Percentiles rank a stretch among this genome's conserved stretches.
Evolutionary conservation across 2,329 filamentous ascomycete genomes (phyloP).

Genomic region (Cryoendolithus antarcticus): DNA sequence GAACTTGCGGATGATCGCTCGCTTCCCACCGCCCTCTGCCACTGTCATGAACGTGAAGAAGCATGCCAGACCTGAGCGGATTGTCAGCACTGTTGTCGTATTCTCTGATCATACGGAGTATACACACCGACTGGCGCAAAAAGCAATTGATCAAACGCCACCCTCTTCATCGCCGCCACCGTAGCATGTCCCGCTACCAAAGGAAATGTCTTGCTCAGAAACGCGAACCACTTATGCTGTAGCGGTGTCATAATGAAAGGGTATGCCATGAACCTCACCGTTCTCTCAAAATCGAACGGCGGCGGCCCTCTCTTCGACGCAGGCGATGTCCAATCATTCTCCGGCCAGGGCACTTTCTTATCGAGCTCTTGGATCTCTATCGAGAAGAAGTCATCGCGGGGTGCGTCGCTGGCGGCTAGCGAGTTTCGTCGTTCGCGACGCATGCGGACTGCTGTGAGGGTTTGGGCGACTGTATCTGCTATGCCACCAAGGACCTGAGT

Average conservation of each 20-base stretch:
- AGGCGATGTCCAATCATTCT: slow-evolving; percentile 54
- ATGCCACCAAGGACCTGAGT: slow-evolving; percentile 70
- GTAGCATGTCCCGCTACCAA: slow-evolving; percentile 47
- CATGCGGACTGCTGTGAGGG: slow-evolving; percentile 70
- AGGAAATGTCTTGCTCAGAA: slow-evolving; percentile 71
- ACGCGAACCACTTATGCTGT: slow-evolving; percentile 92
- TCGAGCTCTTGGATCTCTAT: slow-evolving; percentile 86
- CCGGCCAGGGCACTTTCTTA: slow-evolving; percentile 58
- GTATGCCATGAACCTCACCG: slow-evolving; percentile 94
- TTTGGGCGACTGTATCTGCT: slow-evolving; percentile 90
- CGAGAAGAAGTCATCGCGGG: slow-evolving; percentile 57
- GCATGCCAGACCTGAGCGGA: slow-evolving; percentile 51
- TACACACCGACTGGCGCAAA: slow-evolving; percentile 54
- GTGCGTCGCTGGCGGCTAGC: slow-evolving; percentile 47
- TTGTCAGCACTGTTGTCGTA: background rate
- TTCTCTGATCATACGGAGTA: background rate
- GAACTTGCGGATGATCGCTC: slow-evolving; percentile 72
- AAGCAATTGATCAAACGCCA: slow-evolving; percentile 82
- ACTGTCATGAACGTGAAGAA: slow-evolving; percentile 98
- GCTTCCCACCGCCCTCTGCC: slow-evolving; percentile 76
- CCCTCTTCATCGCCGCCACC: slow-evolving; percentile 71
- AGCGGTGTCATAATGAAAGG: slow-evolving; percentile 91
- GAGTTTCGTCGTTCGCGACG: slow-evolving; percentile 32
- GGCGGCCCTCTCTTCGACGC: slow-evolving; percentile 50
- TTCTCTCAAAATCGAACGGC: slow-evolving; percentile 87